phyloP scores from a whole-genome alignment of 2,329 filamentous ascomycete species.

The Cercospora sp. region DNA sequence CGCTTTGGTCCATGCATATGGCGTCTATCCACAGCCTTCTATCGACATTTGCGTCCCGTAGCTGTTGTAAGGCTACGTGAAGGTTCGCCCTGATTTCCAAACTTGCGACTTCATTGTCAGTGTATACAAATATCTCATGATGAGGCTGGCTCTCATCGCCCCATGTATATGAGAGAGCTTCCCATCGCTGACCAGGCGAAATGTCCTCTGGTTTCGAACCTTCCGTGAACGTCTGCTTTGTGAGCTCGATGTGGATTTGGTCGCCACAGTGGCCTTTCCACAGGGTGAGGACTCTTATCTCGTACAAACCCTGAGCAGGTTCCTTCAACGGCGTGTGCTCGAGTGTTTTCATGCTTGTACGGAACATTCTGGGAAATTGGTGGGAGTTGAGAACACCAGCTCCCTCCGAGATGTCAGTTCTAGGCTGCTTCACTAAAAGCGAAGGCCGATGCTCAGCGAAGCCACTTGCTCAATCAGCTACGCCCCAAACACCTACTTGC shows the following conservation, averaged over 20 bases:
- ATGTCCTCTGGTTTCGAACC: neutral
- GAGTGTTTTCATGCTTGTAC: neutral
- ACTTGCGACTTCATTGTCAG: neutral
- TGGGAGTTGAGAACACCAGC: neutral
- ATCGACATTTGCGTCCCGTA: neutral
- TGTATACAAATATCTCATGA: neutral
- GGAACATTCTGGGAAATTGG: neutral
- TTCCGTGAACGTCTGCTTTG: neutral
- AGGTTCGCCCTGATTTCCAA: constrained; percentile 12
- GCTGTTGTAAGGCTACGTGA: constrained; percentile 5
- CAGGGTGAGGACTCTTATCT: neutral
- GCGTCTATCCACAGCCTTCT: constrained; percentile 14
- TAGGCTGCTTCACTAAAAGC: neutral
- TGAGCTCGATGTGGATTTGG: neutral
- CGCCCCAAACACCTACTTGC: neutral
- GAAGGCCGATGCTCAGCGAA: neutral
- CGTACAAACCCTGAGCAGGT: neutral
- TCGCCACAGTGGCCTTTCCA: neutral
- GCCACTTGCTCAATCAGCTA: neutral
- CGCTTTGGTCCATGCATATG: constrained; percentile 12
- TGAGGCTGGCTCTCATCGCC: neutral
- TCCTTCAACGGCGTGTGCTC: neutral
- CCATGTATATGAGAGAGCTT: neutral
- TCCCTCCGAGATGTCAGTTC: neutral
- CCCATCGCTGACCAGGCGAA: neutral